phyloP scores from a whole-genome alignment of 2,329 filamentous ascomycete species.

The Microascus cirrosus region DNA sequence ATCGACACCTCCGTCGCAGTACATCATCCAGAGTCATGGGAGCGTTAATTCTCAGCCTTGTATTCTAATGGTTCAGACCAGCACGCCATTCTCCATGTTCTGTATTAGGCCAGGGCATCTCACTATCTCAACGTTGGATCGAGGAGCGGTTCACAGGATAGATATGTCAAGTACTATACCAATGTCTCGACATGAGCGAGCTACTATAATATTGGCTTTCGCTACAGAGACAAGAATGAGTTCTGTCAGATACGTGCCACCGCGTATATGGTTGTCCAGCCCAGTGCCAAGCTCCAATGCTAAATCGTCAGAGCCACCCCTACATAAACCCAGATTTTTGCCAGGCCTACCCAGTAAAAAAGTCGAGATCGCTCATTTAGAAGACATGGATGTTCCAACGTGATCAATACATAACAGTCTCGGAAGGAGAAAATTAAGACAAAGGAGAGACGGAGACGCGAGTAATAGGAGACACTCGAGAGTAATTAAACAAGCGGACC shows the following conservation, averaged over 20 bases:
- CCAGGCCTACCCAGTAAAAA: background rate
- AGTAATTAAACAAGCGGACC: slow-evolving; percentile 8
- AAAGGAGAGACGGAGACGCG: background rate
- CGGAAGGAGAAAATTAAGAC: background rate
- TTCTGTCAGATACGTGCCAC: background rate
- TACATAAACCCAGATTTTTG: background rate
- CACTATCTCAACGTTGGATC: too few relatives aligned
- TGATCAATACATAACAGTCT: background rate
- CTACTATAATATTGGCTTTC: background rate
- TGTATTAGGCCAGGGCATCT: too few relatives aligned
- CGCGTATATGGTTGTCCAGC: background rate
- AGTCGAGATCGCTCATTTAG: background rate
- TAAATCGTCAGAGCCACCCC: slow-evolving; percentile 13
- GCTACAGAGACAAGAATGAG: background rate
- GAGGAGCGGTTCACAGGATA: too few relatives aligned
- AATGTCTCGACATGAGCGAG: background rate
- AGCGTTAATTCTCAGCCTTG: too few relatives aligned
- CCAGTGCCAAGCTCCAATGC: slow-evolving; percentile 6
- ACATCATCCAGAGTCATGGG: too few relatives aligned
- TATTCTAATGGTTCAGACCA: too few relatives aligned
- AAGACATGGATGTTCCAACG: background rate
- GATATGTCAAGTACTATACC: too few relatives aligned
- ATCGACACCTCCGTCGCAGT: too few relatives aligned
- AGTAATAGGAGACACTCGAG: slow-evolving; percentile 6
- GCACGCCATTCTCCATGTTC: too few relatives aligned